Evolutionary conservation across 2,329 filamentous ascomycete species (phyloP).

Genomic region (Colletotrichum brevisporum): DNA sequence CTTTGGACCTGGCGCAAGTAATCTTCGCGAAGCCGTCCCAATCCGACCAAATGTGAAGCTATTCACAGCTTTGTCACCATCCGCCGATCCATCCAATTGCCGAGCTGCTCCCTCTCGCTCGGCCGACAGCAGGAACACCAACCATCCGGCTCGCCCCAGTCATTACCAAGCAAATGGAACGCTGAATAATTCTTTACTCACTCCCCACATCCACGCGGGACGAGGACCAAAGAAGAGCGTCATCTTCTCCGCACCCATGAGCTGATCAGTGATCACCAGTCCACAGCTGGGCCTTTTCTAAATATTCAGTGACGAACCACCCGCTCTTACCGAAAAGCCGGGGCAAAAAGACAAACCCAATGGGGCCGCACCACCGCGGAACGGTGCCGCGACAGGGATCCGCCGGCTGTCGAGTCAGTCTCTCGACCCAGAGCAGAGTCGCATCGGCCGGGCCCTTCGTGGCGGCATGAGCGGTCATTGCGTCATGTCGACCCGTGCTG

Average conservation of each 20-base stretch:
- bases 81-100: too few relatives aligned
- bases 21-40: not conserved
- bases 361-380: slow-evolving; percentile 5
- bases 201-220: not conserved
- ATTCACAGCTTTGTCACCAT: slow-evolving; percentile 16
- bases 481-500: slow-evolving; percentile 27
- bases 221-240: not conserved
- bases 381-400: slow-evolving; percentile 11
- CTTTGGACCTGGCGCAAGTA: too few relatives aligned
- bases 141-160: too few relatives aligned
- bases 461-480: slow-evolving; percentile 30
- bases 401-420: slow-evolving; percentile 19
- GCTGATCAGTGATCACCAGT: slow-evolving; percentile 6
- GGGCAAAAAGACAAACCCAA: slow-evolving; percentile 1
- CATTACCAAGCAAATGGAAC: not conserved
- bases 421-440: slow-evolving; percentile 2
- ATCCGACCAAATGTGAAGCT: slow-evolving; percentile 10
- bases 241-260: slow-evolving; percentile 15
- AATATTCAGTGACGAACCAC: not conserved
- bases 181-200: slow-evolving; percentile 14
- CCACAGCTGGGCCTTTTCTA: not conserved
- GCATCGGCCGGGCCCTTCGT: slow-evolving; percentile 19
- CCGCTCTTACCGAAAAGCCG: not conserved
- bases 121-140: too few relatives aligned
- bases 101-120: too few relatives aligned